Evolutionary conservation across 2,329 filamentous ascomycete species (phyloP), one percentile per base, ranked within the genome.

Genomic region (Colletotrichum euphorbiae): DNA sequence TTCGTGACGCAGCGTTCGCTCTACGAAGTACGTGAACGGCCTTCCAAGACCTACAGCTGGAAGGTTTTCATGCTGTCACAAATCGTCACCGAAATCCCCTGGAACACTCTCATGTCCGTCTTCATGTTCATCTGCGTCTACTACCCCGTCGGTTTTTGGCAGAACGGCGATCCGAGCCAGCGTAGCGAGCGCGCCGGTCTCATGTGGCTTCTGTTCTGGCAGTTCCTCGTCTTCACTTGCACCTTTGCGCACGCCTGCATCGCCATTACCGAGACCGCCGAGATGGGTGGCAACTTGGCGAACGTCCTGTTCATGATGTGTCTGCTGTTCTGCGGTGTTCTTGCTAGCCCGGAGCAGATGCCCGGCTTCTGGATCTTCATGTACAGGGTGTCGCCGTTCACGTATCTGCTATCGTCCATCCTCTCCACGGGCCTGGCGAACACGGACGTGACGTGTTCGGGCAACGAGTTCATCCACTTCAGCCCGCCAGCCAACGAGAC

Each of bases 311-410:
- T 91, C 67, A 84, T 81, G 40, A 80, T 91, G 48, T 71, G 61
- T 11, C 59, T 73, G 43, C 82, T 89, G 66, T 91, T 91, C 81
- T 89, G 87, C 75, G 73, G 88, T 79, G 88, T 93, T 43, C 82
- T 92, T 56, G 88, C 87, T 1, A 77, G 82, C 1, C 87, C 87
- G 0, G 73, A 74, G 0, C 78, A 81, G 0, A 83, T 93, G 7
- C 90, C 91, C 0, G 81, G 85, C 3, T 91, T 92, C 80, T 93
- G 91, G 91, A 87, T 85, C 62, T 91, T 90, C 80, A 90, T 91
- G 87, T 91, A 92, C 76, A 83, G 87, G 38, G 79, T 89, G 52
- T 90, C 87, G 0, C 90, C 91, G 1, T 88, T 92, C 72, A 92
- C 89, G 0, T 93, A 93, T 75, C 80, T 92, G 15, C 82, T 92